Evolutionary conservation across 2,329 filamentous ascomycete genomes (phyloP).

Genomic region (Penicillium sp.): DNA sequence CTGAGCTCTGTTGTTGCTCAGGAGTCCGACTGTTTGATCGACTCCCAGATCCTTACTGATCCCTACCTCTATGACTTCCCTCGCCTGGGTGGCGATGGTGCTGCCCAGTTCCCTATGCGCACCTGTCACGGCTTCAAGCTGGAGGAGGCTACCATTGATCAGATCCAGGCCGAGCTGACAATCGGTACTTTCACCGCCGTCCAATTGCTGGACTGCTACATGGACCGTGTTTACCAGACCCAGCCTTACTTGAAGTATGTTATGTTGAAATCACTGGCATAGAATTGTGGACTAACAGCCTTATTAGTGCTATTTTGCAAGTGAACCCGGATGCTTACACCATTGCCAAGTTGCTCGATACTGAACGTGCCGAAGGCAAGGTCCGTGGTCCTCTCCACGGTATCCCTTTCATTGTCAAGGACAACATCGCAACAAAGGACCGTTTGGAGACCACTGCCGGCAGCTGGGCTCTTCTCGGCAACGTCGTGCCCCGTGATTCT

Average conservation of each 20-base stretch:
- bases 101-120: constrained; percentile 60
- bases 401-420: constrained; percentile 73
- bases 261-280: neutral
- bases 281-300: neutral
- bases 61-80: constrained; percentile 42
- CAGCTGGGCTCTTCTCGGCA: constrained; percentile 65
- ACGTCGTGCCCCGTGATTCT: constrained; percentile 66
- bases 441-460: constrained; percentile 74
- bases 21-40: constrained; percentile 28
- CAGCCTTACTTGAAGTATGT: constrained; percentile 63
- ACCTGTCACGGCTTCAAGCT: constrained; percentile 60
- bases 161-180: constrained; percentile 61
- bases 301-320: constrained; percentile 54
- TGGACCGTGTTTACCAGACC: constrained; percentile 61
- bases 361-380: constrained; percentile 57
- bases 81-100: constrained; percentile 33
- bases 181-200: constrained; percentile 57
- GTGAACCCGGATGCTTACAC: constrained; percentile 65
- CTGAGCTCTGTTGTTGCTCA: constrained; percentile 20
- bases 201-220: constrained; percentile 62
- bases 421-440: constrained; percentile 65
- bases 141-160: constrained; percentile 69
- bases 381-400: constrained; percentile 69
- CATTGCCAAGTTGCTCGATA: constrained; percentile 63
- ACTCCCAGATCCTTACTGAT: constrained; percentile 35